Evolutionary conservation across 2,329 filamentous ascomycete genomes (phyloP).

Genomic region (Phoma sp.): DNA sequence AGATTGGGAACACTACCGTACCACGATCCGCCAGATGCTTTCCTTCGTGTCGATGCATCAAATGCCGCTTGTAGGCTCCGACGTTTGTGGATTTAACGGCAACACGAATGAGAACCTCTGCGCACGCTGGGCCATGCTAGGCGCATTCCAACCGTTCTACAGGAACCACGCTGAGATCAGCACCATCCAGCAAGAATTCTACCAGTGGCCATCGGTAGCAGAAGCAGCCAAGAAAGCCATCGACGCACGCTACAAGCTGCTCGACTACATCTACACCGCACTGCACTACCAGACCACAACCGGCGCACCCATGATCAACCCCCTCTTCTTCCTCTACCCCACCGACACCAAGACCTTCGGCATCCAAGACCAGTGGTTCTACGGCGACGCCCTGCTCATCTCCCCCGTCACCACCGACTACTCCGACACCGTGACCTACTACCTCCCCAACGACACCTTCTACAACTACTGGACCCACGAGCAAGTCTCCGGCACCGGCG

Average conservation of each 20-base stretch:
- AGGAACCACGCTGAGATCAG: conserved; percentile 70
- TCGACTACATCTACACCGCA: conserved; percentile 81
- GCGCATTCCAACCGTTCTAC: conserved; percentile 77
- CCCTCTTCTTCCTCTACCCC: conserved; percentile 75
- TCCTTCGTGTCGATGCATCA: conserved; percentile 56
- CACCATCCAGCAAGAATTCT: conserved; percentile 71
- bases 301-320: conserved; percentile 71
- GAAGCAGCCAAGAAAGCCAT: conserved; percentile 71
- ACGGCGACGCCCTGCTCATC: conserved; percentile 62
- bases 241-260: conserved; percentile 73
- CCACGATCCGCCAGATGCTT: conserved; percentile 51
- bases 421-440: conserved; percentile 59
- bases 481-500: conserved; percentile 54
- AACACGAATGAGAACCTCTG: conserved; percentile 73
- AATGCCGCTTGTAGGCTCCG: conserved; percentile 58
- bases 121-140: conserved; percentile 75
- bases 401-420: conserved; percentile 62
- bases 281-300: conserved; percentile 64
- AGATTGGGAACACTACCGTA: conserved; percentile 53
- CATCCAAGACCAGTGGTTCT: conserved; percentile 65
- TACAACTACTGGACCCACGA: conserved; percentile 65
- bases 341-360: conserved; percentile 58
- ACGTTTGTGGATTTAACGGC: conserved; percentile 77
- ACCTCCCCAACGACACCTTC: conserved; percentile 64
- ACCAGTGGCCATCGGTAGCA: conserved; percentile 69